Conservation (phyloP, 345 rosid species). For the Sisymbrium irio region DNA sequence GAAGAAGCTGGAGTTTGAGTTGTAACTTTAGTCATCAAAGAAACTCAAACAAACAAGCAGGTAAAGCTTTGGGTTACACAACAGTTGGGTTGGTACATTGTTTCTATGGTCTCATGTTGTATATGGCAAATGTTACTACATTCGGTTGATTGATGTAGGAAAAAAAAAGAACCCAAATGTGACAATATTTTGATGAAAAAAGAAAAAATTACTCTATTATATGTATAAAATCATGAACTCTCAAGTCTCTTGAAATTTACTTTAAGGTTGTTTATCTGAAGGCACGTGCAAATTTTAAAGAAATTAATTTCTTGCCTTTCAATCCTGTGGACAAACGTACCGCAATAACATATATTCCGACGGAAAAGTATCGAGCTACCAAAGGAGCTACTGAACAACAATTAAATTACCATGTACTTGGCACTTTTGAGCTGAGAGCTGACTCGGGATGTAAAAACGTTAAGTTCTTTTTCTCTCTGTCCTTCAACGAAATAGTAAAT, state of each 20-base stretch:
- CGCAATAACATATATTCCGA: conserved; percentile 83
- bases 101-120: conserved; percentile 30
- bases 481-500: background rate
- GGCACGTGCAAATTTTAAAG: conserved; percentile 90
- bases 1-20: conserved; percentile 55
- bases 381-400: conserved; percentile 95
- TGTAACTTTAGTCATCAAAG: conserved; percentile 28
- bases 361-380: conserved; percentile 80
- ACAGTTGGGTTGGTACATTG: conserved; percentile 22
- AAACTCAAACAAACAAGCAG: conserved; percentile 22
- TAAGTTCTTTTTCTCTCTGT: conserved; percentile 6
- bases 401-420: background rate
- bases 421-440: too few relatives aligned
- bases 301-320: conserved; percentile 86
- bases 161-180: background rate
- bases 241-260: too few relatives aligned
- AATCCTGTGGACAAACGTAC: conserved; percentile 96
- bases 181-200: background rate
- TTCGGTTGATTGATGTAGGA: conserved; percentile 26
- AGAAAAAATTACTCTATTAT: background rate
- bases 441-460: too few relatives aligned
- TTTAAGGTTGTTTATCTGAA: conserved; percentile 30
- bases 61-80: conserved; percentile 4
- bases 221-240: background rate
- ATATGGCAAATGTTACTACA: conserved; percentile 30